Percentiles rank a stretch among this genome's conserved stretches.
Evolutionary conservation across 768 basidiomycete genomes (phyloP).

Genomic region (Coprinellus micaceus): DNA sequence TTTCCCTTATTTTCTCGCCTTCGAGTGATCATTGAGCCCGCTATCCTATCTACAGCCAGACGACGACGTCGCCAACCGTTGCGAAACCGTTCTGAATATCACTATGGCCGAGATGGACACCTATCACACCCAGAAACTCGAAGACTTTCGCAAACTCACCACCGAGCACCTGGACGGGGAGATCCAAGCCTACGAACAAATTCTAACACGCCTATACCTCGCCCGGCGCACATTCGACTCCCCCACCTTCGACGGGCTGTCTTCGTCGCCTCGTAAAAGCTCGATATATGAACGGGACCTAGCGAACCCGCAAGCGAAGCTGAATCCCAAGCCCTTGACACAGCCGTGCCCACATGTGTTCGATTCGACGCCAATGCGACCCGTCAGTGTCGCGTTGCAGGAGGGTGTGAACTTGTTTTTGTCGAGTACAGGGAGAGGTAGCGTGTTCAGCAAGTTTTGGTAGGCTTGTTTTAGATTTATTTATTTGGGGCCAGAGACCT

Average conservation of each 20-base stretch:
- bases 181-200: conserved; percentile 73
- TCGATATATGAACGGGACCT: conserved; percentile 78
- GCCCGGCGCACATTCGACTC: conserved; percentile 55
- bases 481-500: too few species aligned
- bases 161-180: conserved; percentile 76
- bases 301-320: conserved; percentile 49
- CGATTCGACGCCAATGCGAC: conserved; percentile 70
- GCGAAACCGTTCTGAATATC: conserved; percentile 84
- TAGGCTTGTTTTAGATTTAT: conserved; percentile 14
- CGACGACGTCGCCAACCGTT: conserved; percentile 66
- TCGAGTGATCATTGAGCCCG: too few species aligned
- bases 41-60: too few species aligned
- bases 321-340: conserved; percentile 38
- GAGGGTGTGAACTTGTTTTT: conserved; percentile 66
- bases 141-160: conserved; percentile 59
- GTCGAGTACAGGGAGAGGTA: conserved; percentile 40
- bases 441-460: conserved; percentile 66
- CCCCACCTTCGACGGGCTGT: conserved; percentile 46
- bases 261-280: conserved; percentile 49
- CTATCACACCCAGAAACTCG: conserved; percentile 69
- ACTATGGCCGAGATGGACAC: conserved; percentile 87
- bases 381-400: conserved; percentile 71
- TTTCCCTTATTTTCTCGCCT: background rate
- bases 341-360: conserved; percentile 80
- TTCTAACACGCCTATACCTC: conserved; percentile 53